Evolutionary conservation across 2,329 filamentous ascomycete species (phyloP).

Genomic region (Talaromyces sp.): DNA sequence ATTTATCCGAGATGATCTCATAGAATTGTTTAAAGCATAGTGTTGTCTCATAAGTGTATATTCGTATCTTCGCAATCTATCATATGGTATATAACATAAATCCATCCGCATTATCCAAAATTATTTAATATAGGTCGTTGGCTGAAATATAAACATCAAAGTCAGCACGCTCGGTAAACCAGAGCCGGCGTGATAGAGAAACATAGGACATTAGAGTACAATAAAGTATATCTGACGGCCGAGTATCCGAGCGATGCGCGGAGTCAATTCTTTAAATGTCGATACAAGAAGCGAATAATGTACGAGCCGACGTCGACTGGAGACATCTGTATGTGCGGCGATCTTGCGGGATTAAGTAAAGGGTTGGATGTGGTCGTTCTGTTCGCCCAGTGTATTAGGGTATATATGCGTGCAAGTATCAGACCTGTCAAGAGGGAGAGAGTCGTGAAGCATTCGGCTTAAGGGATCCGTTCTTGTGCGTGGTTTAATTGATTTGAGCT

Average conservation of each 20-base stretch:
- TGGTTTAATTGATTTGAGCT: not conserved
- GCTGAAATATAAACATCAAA: not conserved
- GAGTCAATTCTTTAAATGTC: not conserved
- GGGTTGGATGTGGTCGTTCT: not conserved
- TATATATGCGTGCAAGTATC: not conserved
- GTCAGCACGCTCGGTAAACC: conserved; percentile 9
- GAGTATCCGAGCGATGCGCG: not conserved
- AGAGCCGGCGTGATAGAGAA: conserved; percentile 11
- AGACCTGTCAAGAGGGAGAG: not conserved
- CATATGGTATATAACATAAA: conserved; percentile 5
- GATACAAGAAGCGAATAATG: not conserved
- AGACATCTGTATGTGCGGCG: not conserved
- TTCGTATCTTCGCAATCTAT: not conserved
- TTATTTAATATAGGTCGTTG: not conserved
- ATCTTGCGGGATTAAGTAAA: not conserved
- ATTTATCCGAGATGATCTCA: not conserved
- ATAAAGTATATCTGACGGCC: not conserved
- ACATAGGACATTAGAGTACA: not conserved
- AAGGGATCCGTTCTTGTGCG: not conserved
- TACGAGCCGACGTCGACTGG: not conserved
- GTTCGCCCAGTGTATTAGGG: not conserved
- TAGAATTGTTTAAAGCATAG: not conserved
- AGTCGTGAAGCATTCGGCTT: not conserved
- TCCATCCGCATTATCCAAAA: not conserved
- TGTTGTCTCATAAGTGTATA: not conserved